Conservation (phyloP, 257 asterid species). For the Ophiorrhiza pumila region DNA sequence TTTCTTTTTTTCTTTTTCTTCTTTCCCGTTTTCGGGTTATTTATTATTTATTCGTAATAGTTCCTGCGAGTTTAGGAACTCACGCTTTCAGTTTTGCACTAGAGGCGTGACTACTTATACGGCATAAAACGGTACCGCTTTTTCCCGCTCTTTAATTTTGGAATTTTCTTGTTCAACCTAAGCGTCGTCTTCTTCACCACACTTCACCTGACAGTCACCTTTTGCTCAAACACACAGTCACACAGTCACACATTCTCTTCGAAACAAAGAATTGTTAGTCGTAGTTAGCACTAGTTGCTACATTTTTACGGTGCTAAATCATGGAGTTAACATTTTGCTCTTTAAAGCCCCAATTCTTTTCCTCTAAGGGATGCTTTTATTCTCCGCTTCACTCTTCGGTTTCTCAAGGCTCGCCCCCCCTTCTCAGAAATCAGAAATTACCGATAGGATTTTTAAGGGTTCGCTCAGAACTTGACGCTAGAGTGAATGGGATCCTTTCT, state of each 20-base stretch:
- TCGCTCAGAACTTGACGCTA: constrained; percentile 69
- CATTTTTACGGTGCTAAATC: neutral
- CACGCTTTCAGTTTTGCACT: too few species aligned
- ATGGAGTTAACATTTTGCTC: constrained; percentile 55
- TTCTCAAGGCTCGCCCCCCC: constrained; percentile 25
- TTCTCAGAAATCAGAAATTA: constrained; percentile 19
- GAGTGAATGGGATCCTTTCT: constrained; percentile 65
- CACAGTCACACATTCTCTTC: neutral
- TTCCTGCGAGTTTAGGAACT: neutral
- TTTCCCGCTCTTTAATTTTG: too few species aligned
- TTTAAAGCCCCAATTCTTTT: constrained; percentile 29
- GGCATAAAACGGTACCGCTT: too few species aligned
- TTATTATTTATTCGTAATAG: neutral
- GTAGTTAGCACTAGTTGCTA: neutral
- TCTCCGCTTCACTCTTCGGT: constrained; percentile 15
- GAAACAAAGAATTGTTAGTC: neutral
- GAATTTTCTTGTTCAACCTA: too few species aligned
- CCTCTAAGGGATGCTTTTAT: constrained; percentile 24
- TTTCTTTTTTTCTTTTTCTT: neutral
- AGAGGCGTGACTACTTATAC: too few species aligned
- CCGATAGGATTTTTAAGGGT: constrained; percentile 45
- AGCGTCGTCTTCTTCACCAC: neutral
- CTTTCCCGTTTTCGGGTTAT: too few species aligned
- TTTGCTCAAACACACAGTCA: too few species aligned
- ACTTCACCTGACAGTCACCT: too few species aligned